phyloP scores from a whole-genome alignment of 805 yeast species.

The Lachancea kluyveri region DNA sequence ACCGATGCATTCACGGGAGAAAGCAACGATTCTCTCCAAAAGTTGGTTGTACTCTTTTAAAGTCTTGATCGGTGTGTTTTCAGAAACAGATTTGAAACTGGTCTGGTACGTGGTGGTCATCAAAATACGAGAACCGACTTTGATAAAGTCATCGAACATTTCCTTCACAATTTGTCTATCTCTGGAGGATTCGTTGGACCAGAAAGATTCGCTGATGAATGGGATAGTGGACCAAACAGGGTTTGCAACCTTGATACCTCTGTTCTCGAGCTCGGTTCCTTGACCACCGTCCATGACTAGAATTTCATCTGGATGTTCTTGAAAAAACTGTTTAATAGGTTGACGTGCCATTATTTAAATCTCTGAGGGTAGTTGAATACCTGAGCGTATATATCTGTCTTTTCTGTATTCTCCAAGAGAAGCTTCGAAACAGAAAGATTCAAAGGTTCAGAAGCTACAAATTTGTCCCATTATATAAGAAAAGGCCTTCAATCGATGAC shows the following conservation, averaged over 20 bases:
- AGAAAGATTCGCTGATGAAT: constrained; percentile 29
- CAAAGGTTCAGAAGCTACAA: not conserved
- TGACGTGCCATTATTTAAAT: constrained; percentile 7
- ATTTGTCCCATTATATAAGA: too few species aligned
- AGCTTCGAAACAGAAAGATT: not conserved
- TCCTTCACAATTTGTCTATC: constrained; percentile 38
- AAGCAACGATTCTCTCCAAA: constrained; percentile 17
- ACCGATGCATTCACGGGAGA: constrained; percentile 21
- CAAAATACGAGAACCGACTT: constrained; percentile 48
- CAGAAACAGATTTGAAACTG: constrained; percentile 37
- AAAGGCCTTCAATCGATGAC: constrained; percentile 1
- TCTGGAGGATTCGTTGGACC: constrained; percentile 15
- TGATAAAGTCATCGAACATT: constrained; percentile 46
- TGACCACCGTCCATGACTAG: constrained; percentile 54
- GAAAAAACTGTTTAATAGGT: constrained; percentile 9
- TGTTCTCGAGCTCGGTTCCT: constrained; percentile 54
- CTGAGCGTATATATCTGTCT: too few species aligned
- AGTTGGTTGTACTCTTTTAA: constrained; percentile 18
- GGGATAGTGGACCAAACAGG: constrained; percentile 60
- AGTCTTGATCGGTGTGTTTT: constrained; percentile 18
- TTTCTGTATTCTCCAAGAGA: too few species aligned
- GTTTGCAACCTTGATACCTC: constrained; percentile 39
- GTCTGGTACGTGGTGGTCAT: constrained; percentile 60
- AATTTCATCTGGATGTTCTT: constrained; percentile 12
- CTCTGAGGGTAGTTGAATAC: too few species aligned